phyloP scores from a whole-genome alignment of 805 yeast species.

The Yamadazyma laniorum region DNA sequence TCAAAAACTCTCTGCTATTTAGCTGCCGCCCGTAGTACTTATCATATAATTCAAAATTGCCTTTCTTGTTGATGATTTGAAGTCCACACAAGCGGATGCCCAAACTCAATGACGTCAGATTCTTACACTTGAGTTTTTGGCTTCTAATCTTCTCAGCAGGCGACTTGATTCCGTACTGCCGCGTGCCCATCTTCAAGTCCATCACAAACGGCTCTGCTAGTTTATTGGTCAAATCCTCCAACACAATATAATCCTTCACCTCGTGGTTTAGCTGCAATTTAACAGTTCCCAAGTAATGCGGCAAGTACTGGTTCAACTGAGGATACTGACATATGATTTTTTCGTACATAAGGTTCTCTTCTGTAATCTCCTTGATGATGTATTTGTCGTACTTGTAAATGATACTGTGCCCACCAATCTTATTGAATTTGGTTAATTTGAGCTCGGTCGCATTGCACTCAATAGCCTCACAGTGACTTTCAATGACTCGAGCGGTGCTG shows the following conservation, averaged over 20 bases:
- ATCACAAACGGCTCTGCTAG: slow-evolving; percentile 85
- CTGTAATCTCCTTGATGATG: slow-evolving; percentile 87
- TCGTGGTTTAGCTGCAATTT: slow-evolving; percentile 7
- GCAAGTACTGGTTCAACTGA: slow-evolving; percentile 81
- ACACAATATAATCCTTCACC: slow-evolving; percentile 73
- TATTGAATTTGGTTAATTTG: slow-evolving; percentile 35
- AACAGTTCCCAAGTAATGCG: slow-evolving; percentile 51
- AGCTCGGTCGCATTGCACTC: neutral
- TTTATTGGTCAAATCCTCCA: slow-evolving; percentile 87
- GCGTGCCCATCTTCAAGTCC: slow-evolving; percentile 96
- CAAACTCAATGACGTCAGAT: slow-evolving; percentile 74
- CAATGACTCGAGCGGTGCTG: neutral
- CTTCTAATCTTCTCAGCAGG: slow-evolving; percentile 65
- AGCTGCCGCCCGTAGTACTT: slow-evolving; percentile 89
- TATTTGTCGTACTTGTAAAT: slow-evolving; percentile 92
- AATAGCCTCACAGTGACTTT: slow-evolving; percentile 1
- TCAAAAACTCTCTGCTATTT: slow-evolving; percentile 74
- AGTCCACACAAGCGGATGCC: slow-evolving; percentile 96
- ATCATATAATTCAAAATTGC: slow-evolving; percentile 66
- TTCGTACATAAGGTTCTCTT: slow-evolving; percentile 92
- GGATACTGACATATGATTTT: slow-evolving; percentile 61
- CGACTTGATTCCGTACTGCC: slow-evolving; percentile 98
- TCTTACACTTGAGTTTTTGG: slow-evolving; percentile 76
- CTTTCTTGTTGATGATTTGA: slow-evolving; percentile 49
- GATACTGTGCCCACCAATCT: slow-evolving; percentile 98